Percentiles rank a stretch among this genome's conserved stretches.
These are phyloP conservation scores for Fistulinella prunicolor DNA, from an alignment of 768 basidiomycete species.

Conservation along the genomic window DNA sequence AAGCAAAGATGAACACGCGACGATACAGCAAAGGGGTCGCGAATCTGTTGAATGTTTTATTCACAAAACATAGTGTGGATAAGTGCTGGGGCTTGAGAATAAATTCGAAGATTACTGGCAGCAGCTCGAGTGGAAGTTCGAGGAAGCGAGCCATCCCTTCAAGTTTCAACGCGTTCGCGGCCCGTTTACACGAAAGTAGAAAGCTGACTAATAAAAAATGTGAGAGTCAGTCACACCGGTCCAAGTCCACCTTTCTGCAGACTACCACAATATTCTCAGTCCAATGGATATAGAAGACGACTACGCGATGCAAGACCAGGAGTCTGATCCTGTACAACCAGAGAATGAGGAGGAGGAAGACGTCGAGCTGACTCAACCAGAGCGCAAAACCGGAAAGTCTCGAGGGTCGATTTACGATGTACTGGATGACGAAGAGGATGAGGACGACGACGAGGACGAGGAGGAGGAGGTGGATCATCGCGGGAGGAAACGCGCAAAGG, in stretches of 20 bases:
- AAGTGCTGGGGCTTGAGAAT: constrained; percentile 54
- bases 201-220: constrained; percentile 26
- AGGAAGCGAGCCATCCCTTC: constrained; percentile 42
- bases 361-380: constrained; percentile 22
- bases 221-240: neutral
- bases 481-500: constrained; percentile 62
- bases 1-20: constrained; percentile 60
- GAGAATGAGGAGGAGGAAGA: constrained; percentile 43
- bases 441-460: constrained; percentile 58
- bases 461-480: constrained; percentile 40
- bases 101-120: constrained; percentile 52
- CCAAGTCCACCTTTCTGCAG: constrained; percentile 16
- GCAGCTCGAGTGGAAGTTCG: constrained; percentile 65
- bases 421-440: constrained; percentile 47
- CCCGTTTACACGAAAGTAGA: constrained; percentile 4
- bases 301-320: constrained; percentile 27
- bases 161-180: no score
- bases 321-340: constrained; percentile 25
- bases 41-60: constrained; percentile 50
- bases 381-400: constrained; percentile 23
- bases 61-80: constrained; percentile 53
- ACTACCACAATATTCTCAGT: constrained; percentile 25
- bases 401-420: constrained; percentile 35
- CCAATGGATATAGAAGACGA: constrained; percentile 35
- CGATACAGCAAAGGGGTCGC: constrained; percentile 54